Percentiles rank a stretch among this genome's conserved stretches.
Evolutionary conservation across 371 early-diverging fungal genomes (phyloP).

Genomic region (Rhizopus sp.): DNA sequence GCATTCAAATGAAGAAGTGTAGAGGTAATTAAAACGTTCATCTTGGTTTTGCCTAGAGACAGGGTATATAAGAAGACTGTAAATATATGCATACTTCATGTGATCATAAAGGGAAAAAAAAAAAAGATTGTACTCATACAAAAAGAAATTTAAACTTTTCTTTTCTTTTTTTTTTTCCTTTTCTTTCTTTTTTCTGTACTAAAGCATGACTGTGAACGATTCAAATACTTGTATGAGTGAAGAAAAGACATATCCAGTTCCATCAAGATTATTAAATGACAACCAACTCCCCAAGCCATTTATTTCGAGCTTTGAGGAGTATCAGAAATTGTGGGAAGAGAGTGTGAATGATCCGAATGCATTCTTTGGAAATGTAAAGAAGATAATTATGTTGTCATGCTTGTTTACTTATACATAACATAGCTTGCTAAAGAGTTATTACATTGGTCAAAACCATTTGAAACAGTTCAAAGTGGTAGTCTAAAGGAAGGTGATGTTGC

Average conservation of each 20-base stretch:
- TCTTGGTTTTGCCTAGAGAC: too few relatives aligned
- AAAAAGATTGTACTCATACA: conserved; percentile 6
- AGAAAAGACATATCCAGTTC: conserved; percentile 38
- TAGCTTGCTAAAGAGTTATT: conserved; percentile 73
- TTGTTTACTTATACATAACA: not conserved
- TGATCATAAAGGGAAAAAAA: not conserved
- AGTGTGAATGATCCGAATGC: conserved; percentile 70
- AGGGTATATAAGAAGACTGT: too few relatives aligned
- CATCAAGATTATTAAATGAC: conserved; percentile 48
- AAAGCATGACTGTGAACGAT: conserved; percentile 19
- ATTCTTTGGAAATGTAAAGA: conserved; percentile 77
- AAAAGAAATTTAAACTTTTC: conserved; percentile 2
- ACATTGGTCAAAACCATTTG: conserved; percentile 76
- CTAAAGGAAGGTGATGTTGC: conserved; percentile 77
- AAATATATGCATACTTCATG: not conserved
- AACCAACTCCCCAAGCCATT: conserved; percentile 64
- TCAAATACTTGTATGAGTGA: not conserved
- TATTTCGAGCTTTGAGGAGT: conserved; percentile 71
- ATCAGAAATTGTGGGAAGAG: conserved; percentile 69
- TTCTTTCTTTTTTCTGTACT: not conserved
- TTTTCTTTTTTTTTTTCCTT: conserved; percentile 9
- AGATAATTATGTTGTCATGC: not conserved
- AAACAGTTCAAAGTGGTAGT: conserved; percentile 60
- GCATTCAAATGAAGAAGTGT: too few relatives aligned
- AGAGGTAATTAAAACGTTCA: too few relatives aligned